Conservation (phyloP, 2,329 filamentous ascomycete genomes). For the Cercospora berteroae region DNA sequence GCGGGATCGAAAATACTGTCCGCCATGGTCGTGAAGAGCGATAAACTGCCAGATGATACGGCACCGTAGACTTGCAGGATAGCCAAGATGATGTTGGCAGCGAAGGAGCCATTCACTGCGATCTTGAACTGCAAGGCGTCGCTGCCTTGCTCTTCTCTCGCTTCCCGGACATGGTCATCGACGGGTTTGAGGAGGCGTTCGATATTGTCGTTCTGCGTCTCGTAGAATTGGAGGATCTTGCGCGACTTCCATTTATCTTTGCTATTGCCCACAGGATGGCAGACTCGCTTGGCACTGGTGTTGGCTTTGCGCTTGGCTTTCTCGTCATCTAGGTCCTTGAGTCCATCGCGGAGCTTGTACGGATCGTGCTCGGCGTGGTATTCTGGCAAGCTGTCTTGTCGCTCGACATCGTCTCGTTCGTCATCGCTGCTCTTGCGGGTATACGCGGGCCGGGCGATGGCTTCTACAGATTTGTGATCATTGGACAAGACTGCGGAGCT, state of each 20-base stretch:
- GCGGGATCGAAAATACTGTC: slow-evolving; percentile 84
- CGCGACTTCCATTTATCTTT: slow-evolving; percentile 47
- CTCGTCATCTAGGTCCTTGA: slow-evolving; percentile 77
- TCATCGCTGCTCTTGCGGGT: slow-evolving; percentile 33
- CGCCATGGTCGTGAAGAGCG: slow-evolving; percentile 95
- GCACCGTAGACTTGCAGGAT: slow-evolving; percentile 86
- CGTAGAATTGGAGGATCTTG: slow-evolving; percentile 78
- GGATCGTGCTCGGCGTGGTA: slow-evolving; percentile 71
- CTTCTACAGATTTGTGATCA: slow-evolving; percentile 33
- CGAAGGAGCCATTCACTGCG: slow-evolving; percentile 66
- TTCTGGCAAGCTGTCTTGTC: slow-evolving; percentile 52
- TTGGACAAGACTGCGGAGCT: slow-evolving; percentile 25
- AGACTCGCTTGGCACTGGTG: slow-evolving; percentile 68
- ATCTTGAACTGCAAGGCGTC: slow-evolving; percentile 76
- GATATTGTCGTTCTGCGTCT: slow-evolving; percentile 89
- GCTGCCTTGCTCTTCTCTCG: slow-evolving; percentile 73
- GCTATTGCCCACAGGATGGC: slow-evolving; percentile 44
- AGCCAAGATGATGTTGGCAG: slow-evolving; percentile 76
- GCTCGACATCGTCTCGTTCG: slow-evolving; percentile 43
- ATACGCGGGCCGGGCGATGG: slow-evolving; percentile 35
- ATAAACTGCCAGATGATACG: slow-evolving; percentile 81
- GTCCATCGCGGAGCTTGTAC: slow-evolving; percentile 70
- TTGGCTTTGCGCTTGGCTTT: slow-evolving; percentile 73
- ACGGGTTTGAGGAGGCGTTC: slow-evolving; percentile 88
- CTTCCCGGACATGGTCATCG: slow-evolving; percentile 81